phyloP scores from a whole-genome alignment of 192 early-diverging fungal genomes.

The Helicostylum pulchrum region DNA sequence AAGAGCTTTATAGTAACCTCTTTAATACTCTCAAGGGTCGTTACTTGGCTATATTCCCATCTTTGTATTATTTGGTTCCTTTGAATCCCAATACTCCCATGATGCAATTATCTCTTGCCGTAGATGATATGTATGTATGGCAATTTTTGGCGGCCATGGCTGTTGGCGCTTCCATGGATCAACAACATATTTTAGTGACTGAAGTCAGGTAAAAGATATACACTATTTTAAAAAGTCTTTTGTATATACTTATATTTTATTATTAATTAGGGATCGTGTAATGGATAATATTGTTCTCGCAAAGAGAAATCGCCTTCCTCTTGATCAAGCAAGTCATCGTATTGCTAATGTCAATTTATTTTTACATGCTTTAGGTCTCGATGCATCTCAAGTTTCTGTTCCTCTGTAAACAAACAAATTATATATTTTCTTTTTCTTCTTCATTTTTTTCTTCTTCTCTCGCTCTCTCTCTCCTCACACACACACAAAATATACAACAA shows the following conservation, averaged over 20 bases:
- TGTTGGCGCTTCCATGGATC: constrained; percentile 88
- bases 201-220: constrained; percentile 69
- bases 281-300: constrained; percentile 73
- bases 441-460: constrained; percentile 4
- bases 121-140: constrained; percentile 93
- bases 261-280: constrained; percentile 63
- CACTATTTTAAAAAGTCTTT: background rate
- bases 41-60: constrained; percentile 77
- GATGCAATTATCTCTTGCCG: constrained; percentile 34
- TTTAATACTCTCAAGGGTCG: constrained; percentile 75
- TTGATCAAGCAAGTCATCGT: constrained; percentile 58
- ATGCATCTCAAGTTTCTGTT: constrained; percentile 71
- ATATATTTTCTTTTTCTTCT: background rate
- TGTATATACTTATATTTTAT: background rate
- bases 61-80: constrained; percentile 34
- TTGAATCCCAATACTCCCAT: constrained; percentile 34
- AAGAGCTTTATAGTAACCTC: constrained; percentile 81
- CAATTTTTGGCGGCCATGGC: constrained; percentile 97
- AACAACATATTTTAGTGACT: constrained; percentile 88
- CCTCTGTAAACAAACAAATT: constrained; percentile 26
- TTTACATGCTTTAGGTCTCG: constrained; percentile 91
- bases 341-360: constrained; percentile 92
- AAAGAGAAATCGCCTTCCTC: constrained; percentile 54
- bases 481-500: background rate
- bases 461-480: background rate